phyloP scores from a whole-genome alignment of 2,329 filamentous ascomycete genomes.

The Didymella lethalis region DNA sequence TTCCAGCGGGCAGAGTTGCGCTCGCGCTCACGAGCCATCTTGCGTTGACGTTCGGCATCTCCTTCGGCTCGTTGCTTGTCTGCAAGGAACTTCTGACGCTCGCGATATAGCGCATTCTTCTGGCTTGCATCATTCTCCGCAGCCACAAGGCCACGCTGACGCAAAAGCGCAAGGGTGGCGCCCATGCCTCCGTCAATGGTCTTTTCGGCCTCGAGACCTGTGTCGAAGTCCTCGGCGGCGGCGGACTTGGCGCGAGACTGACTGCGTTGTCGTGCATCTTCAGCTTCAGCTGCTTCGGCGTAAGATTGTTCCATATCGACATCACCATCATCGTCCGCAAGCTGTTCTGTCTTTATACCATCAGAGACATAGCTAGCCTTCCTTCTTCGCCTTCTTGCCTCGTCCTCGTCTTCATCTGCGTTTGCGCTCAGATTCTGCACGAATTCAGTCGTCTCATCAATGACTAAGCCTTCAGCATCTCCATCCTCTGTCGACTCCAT shows the following conservation, averaged over 20 bases:
- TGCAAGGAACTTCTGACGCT: constrained; percentile 79
- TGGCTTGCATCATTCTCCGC: constrained; percentile 68
- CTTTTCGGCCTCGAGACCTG: constrained; percentile 85
- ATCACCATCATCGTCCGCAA: constrained; percentile 61
- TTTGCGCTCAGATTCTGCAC: constrained; percentile 77
- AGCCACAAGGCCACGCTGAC: constrained; percentile 82
- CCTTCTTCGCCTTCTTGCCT: constrained; percentile 60
- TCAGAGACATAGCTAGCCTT: constrained; percentile 43
- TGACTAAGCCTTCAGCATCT: constrained; percentile 76
- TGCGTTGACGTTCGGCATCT: constrained; percentile 80
- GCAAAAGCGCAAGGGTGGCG: constrained; percentile 80
- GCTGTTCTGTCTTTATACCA: constrained; percentile 33
- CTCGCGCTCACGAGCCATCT: constrained; percentile 85
- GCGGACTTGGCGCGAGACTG: constrained; percentile 51
- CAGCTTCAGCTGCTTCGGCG: constrained; percentile 60
- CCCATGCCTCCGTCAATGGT: constrained; percentile 80
- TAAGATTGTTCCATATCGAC: constrained; percentile 63
- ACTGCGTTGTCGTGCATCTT: constrained; percentile 50
- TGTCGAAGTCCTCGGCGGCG: constrained; percentile 65
- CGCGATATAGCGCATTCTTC: constrained; percentile 71
- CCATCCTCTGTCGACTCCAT: constrained; percentile 67
- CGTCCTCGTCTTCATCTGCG: constrained; percentile 33
- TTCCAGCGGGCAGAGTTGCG: constrained; percentile 81
- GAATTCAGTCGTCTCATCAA: constrained; percentile 95
- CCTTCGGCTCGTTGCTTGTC: constrained; percentile 80